Evolutionary conservation across 805 yeast genomes (phyloP).

Genomic region (Helenozyma baotianmanensis): DNA sequence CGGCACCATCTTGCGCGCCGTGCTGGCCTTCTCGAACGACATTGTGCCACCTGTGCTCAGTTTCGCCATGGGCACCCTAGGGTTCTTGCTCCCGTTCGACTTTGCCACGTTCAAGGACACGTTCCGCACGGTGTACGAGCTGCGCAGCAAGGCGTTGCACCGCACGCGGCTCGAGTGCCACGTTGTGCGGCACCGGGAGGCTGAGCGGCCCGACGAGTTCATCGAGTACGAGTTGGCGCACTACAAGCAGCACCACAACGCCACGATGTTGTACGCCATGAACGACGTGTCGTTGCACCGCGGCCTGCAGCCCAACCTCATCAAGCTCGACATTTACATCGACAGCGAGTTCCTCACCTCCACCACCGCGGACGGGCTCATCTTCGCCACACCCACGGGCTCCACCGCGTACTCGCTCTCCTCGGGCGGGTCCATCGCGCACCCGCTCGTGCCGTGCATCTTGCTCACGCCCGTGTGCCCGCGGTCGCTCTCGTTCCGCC

Average conservation of each 20-base stretch:
- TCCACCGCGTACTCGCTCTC: constrained; percentile 89
- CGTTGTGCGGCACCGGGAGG: constrained; percentile 33
- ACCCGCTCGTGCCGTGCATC: constrained; percentile 80
- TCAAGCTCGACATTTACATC: constrained; percentile 77
- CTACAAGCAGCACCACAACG: constrained; percentile 17
- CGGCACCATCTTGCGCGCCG: constrained; percentile 86
- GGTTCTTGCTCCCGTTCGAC: constrained; percentile 85
- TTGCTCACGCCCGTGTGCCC: constrained; percentile 90
- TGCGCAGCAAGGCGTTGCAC: constrained; percentile 68
- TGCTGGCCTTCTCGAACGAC: constrained; percentile 65
- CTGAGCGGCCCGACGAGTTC: constrained; percentile 12
- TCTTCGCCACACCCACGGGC: constrained; percentile 88
- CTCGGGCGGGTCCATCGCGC: constrained; percentile 90
- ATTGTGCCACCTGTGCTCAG: constrained; percentile 86
- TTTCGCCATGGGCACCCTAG: constrained; percentile 86
- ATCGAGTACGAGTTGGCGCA: constrained; percentile 13
- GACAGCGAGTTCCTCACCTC: constrained; percentile 83
- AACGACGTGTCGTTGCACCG: constrained; percentile 87
- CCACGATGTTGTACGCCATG: constrained; percentile 68
- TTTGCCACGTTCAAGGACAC: constrained; percentile 56
- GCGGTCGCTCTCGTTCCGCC: constrained; percentile 83
- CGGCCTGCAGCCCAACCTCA: constrained; percentile 81
- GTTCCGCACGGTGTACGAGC: constrained; percentile 60
- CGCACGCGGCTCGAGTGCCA: constrained; percentile 79
- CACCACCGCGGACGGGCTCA: constrained; percentile 89